These are phyloP conservation scores for Fusarium piperis DNA, from an alignment of 2,329 filamentous ascomycete species.

Conservation along the genomic window DNA sequence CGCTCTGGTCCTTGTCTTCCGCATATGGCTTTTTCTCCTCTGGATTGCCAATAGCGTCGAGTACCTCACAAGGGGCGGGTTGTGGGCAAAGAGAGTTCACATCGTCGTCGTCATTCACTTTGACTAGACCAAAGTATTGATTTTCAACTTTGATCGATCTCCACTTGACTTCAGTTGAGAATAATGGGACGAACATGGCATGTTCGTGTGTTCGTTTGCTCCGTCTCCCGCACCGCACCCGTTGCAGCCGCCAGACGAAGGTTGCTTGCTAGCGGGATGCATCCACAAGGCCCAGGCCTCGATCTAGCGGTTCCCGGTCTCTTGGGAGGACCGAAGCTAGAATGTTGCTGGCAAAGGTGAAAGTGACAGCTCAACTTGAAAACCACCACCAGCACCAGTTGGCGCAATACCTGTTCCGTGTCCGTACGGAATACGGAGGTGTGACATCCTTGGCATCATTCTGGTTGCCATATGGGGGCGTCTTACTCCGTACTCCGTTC, in stretches of 20 bases:
- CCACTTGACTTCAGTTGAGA: slow-evolving; percentile 26
- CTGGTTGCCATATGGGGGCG: background rate
- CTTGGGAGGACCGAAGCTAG: slow-evolving; percentile 23
- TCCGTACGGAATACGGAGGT: background rate
- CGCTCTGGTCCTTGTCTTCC: background rate
- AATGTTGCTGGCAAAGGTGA: background rate
- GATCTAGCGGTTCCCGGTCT: slow-evolving; percentile 13
- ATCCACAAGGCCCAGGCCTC: slow-evolving; percentile 22
- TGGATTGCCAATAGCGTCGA: background rate
- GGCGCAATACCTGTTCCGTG: background rate
- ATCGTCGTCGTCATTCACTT: background rate
- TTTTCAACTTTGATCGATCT: background rate
- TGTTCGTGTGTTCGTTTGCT: slow-evolving; percentile 3
- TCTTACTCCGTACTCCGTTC: background rate
- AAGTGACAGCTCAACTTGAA: background rate
- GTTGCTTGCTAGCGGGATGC: slow-evolving; percentile 1
- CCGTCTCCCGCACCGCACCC: slow-evolving; percentile 4
- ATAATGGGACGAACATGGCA: slow-evolving; percentile 17
- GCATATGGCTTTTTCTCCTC: background rate
- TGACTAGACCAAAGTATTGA: background rate
- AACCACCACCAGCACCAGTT: background rate
- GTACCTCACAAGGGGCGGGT: background rate
- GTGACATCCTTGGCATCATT: background rate
- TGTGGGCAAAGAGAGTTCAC: background rate
- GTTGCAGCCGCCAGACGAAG: background rate